Percentiles rank a stretch among this genome's conserved stretches.
Evolutionary conservation across 106 monocot species (phyloP).

Genomic region (Allium cepa): DNA sequence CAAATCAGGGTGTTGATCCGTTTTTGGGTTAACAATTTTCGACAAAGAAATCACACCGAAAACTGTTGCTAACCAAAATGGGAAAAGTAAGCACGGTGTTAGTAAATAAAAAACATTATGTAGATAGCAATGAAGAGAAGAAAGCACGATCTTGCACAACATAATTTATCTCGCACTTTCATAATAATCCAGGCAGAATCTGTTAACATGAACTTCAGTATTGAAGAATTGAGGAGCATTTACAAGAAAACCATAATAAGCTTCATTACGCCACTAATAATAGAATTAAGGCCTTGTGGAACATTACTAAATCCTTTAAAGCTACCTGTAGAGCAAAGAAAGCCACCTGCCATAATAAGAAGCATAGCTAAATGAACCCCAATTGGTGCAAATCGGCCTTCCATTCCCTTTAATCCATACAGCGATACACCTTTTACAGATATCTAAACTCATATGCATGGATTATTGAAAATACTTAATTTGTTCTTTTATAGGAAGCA

Average conservation of each 20-base stretch:
- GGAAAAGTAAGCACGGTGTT: too few species aligned
- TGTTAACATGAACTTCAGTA: slow-evolving; percentile 95
- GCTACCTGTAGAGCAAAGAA: slow-evolving; percentile 77
- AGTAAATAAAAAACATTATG: too few species aligned
- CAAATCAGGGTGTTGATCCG: too few species aligned
- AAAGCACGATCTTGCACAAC: too few species aligned
- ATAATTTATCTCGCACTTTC: slow-evolving; percentile 94
- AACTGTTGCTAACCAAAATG: too few species aligned
- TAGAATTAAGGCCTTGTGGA: slow-evolving; percentile 90
- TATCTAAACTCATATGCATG: too few species aligned
- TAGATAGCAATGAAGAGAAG: too few species aligned
- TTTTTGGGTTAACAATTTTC: too few species aligned
- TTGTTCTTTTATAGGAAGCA: too few species aligned
- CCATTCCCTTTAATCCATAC: slow-evolving; percentile 92
- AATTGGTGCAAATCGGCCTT: slow-evolving; percentile 87
- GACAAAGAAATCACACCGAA: too few species aligned
- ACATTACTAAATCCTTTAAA: slow-evolving; percentile 80
- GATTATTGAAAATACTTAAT: too few species aligned
- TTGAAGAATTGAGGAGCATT: slow-evolving; percentile 44
- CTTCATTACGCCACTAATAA: slow-evolving; percentile 78
- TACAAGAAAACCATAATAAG: slow-evolving; percentile 72
- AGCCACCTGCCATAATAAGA: slow-evolving; percentile 84
- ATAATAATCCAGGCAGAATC: slow-evolving; percentile 92
- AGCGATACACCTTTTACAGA: slow-evolving; percentile 73
- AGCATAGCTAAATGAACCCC: slow-evolving; percentile 94